Evolutionary conservation across 495 filamentous ascomycete species (phyloP).

Genomic region (Penicillium nucicola): DNA sequence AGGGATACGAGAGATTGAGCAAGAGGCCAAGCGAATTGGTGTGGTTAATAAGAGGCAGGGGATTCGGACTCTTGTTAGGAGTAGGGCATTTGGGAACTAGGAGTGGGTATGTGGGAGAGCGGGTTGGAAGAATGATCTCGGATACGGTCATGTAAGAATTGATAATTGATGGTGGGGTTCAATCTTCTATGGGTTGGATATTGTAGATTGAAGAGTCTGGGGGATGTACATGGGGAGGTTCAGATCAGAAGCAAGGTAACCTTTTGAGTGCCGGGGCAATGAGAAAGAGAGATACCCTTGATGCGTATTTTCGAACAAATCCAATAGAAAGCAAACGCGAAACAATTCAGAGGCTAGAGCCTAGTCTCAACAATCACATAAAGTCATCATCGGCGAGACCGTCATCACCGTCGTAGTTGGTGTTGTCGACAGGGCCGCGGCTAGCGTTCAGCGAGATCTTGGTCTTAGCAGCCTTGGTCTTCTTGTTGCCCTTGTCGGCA

Average conservation of each 20-base stretch:
- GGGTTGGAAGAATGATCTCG: neutral
- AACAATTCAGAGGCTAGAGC: conserved; percentile 10
- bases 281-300: neutral
- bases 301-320: conserved; percentile 16
- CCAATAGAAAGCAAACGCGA: conserved; percentile 7
- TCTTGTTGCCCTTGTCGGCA: conserved; percentile 92
- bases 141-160: conserved; percentile 5
- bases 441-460: conserved; percentile 78
- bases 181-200: conserved; percentile 9
- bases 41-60: conserved; percentile 16
- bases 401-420: conserved; percentile 73
- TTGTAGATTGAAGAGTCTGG: neutral
- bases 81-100: neutral
- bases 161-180: conserved; percentile 2
- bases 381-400: conserved; percentile 74
- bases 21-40: conserved; percentile 15
- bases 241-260: neutral
- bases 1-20: conserved; percentile 13
- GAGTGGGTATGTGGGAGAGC: neutral
- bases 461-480: conserved; percentile 90
- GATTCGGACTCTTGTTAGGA: conserved; percentile 3
- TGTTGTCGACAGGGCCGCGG: conserved; percentile 67
- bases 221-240: conserved; percentile 12
- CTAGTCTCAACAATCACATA: conserved; percentile 58
- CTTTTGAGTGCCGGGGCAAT: neutral